phyloP scores from a whole-genome alignment of 768 basidiomycete genomes.

The Pulveroboletus frians region DNA sequence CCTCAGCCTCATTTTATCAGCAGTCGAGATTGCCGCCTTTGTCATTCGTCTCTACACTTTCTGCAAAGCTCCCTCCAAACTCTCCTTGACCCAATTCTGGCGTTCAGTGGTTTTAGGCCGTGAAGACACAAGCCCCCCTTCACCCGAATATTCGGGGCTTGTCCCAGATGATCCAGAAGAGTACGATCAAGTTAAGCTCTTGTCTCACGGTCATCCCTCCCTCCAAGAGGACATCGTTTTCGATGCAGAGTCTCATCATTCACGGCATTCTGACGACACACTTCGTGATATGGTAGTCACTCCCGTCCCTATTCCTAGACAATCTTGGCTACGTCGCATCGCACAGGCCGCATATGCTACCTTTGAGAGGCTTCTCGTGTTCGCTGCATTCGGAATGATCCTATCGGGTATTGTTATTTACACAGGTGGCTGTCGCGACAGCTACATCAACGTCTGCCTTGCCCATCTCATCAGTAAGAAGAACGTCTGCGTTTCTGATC shows the following conservation, averaged over 20 bases:
- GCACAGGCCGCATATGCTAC: constrained; percentile 46
- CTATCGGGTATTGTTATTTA: constrained; percentile 75
- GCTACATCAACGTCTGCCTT: constrained; percentile 75
- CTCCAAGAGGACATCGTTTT: constrained; percentile 53
- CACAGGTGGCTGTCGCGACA: constrained; percentile 79
- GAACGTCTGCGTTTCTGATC: not conserved
- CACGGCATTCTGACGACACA: constrained; percentile 54
- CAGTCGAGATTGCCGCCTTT: constrained; percentile 49
- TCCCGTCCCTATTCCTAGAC: constrained; percentile 9
- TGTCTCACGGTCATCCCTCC: constrained; percentile 32
- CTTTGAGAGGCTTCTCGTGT: constrained; percentile 58
- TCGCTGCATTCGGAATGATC: constrained; percentile 64
- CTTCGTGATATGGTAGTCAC: constrained; percentile 39
- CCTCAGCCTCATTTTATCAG: constrained; percentile 41
- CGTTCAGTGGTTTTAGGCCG: constrained; percentile 49
- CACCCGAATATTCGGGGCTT: constrained; percentile 54
- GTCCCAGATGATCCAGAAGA: constrained; percentile 52
- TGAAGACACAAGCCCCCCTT: constrained; percentile 26
- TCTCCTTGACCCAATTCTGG: constrained; percentile 52
- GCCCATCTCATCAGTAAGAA: constrained; percentile 87
- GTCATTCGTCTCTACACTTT: constrained; percentile 50
- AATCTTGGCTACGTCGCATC: constrained; percentile 36
- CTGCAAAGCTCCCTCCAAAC: constrained; percentile 38
- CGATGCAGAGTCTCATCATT: constrained; percentile 38
- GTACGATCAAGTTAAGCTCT: constrained; percentile 42